Evolutionary conservation across 2,329 filamentous ascomycete genomes (phyloP), one percentile per base, ranked within the genome.

Genomic region (Calonectria henricotiae): DNA sequence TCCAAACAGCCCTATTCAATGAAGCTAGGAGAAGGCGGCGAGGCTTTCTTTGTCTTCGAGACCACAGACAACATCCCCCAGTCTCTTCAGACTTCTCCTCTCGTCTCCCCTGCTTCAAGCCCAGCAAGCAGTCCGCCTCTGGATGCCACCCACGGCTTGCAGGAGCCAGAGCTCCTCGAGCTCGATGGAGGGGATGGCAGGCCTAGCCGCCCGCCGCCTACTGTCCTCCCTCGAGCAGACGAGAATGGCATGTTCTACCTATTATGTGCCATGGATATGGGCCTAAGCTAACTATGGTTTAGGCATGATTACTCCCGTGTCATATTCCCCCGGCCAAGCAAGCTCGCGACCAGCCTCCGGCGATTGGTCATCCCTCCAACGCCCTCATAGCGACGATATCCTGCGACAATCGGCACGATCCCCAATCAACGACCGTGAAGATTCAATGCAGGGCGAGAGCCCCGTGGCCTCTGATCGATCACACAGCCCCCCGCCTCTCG

Each of bases 11-110:
- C 96, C 75, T 98, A 97, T 86, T 91, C 96, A 55, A 99, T 99
- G 96, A 99, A 99, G 85, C 89, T 99, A 23, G 96, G 96, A 51
- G 96, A 99, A 81, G 96, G 94, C 63, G 96, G 96, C 74, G 96
- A 99, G 85, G 96, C 96, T 30, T 99, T 99, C 85, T 99, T 99
- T 83, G 95, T 99, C 73, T 98, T 99, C 79, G 95, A 98, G 85
- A 99, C 96, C 9, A 93, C 92, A 64, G 94, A 96, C 76, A 92
- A 91, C 78, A 96, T 99, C 69, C 96, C 96, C n/a, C 93, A 94
- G 81, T 94, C 93, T 67, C 86, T 98, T 79, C 96, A 98, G 84
- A 99, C 96, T 1, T 98, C 96, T 58, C 96, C 96, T 39, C 86
- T 98, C 63, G 93, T 97, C 62, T 98, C 95, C 27, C 96, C 96